Evolutionary conservation across 768 basidiomycete species (phyloP).

Genomic region (Boletus pseudo-olivaceus): DNA sequence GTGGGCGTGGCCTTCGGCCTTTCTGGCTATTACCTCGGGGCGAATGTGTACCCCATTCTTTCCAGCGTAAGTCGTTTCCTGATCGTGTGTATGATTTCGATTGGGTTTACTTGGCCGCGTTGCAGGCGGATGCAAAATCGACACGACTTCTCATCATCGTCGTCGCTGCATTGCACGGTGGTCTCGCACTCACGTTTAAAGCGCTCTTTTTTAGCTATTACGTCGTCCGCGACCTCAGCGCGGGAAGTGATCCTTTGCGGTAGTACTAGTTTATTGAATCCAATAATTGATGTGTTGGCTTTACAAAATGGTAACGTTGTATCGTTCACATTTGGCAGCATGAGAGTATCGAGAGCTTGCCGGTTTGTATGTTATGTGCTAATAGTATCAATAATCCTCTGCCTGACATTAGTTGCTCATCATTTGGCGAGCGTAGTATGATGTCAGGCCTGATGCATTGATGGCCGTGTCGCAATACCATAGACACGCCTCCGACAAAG

Average conservation of each 20-base stretch:
- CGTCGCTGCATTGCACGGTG: constrained; percentile 72
- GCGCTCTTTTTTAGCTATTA: constrained; percentile 62
- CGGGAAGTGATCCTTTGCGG: constrained; percentile 16
- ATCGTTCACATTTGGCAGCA: no score
- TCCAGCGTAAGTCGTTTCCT: constrained; percentile 55
- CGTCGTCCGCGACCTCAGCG: constrained; percentile 38
- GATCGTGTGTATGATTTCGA: neutral
- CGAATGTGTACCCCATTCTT: constrained; percentile 88
- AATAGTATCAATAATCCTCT: no score
- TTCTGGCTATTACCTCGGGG: constrained; percentile 84
- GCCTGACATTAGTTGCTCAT: no score
- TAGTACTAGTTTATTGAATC: constrained; percentile 4
- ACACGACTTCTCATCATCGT: constrained; percentile 79
- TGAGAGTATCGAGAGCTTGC: no score
- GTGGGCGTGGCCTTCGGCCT: constrained; percentile 67
- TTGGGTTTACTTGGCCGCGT: neutral
- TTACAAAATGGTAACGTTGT: neutral
- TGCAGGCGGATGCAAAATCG: constrained; percentile 81
- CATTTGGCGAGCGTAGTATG: no score
- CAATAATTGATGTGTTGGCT: neutral
- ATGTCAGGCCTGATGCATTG: no score
- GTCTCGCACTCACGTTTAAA: constrained; percentile 83
- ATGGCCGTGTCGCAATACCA: neutral
- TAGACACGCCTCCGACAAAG: constrained; percentile 8
- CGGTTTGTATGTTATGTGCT: no score